phyloP scores from a whole-genome alignment of 805 yeast species.

The Metschnikowia aberdeeniae region DNA sequence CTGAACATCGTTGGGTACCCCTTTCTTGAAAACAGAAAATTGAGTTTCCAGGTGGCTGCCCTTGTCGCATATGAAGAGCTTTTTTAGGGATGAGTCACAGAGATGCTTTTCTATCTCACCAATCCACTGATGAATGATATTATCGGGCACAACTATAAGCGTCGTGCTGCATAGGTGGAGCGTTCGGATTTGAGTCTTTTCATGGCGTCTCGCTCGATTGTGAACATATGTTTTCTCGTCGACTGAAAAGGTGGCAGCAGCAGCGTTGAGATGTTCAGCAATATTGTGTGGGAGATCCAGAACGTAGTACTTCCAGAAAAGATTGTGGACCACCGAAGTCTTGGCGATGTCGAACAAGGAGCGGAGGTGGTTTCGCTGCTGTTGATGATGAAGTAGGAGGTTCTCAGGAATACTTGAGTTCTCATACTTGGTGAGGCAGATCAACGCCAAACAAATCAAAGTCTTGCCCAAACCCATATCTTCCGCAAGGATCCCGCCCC shows the following conservation, averaged over 20 bases:
- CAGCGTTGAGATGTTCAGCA: conserved; percentile 25
- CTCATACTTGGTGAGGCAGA: conserved; percentile 53
- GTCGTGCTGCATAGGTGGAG: conserved; percentile 50
- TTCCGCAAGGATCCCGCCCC: conserved; percentile 63
- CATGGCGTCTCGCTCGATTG: conserved; percentile 16
- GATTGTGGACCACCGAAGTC: conserved; percentile 35
- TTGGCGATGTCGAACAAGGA: conserved; percentile 40
- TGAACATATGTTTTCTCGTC: conserved; percentile 12
- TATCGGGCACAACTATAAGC: conserved; percentile 61
- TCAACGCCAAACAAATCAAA: conserved; percentile 52
- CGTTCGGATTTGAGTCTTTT: conserved; percentile 18
- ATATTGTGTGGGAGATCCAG: conserved; percentile 45
- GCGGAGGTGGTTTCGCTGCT: background rate
- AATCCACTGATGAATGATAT: conserved; percentile 63
- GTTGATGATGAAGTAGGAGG: conserved; percentile 16
- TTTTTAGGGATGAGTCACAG: conserved; percentile 30
- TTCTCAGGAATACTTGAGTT: conserved; percentile 42
- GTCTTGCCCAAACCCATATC: conserved; percentile 71
- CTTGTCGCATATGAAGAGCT: conserved; percentile 29
- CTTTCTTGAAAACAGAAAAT: conserved; percentile 16
- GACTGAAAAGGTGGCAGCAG: conserved; percentile 46
- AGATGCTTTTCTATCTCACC: conserved; percentile 56
- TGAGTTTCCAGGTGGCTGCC: background rate
- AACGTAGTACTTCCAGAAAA: conserved; percentile 54
- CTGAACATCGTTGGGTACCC: conserved; percentile 22